A percentile compares a stretch with the other conserved stretches of the same genome.
Evolutionary conservation across 2,329 filamentous ascomycete species (phyloP).

Genomic region (Apiospora malaysiana): DNA sequence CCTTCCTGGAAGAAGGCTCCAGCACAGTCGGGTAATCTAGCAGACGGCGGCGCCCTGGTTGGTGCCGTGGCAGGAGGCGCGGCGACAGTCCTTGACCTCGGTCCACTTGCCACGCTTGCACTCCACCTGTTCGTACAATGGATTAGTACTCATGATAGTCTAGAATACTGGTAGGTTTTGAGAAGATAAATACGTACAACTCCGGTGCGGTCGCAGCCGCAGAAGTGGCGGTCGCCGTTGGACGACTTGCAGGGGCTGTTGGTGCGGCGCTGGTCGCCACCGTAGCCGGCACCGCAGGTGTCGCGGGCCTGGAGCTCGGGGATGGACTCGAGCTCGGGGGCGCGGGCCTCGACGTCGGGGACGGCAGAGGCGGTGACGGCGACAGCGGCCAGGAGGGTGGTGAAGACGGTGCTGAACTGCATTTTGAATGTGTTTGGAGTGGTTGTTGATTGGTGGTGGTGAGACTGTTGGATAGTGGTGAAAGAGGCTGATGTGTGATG

Average conservation of each 20-base stretch:
- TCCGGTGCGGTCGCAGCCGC: conserved; percentile 29
- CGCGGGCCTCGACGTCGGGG: neutral
- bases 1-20: too few species aligned
- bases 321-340: conserved; percentile 19
- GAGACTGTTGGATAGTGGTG: neutral
- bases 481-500: neutral
- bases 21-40: neutral
- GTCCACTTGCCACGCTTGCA: conserved; percentile 26
- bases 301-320: conserved; percentile 25
- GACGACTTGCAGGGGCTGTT: conserved; percentile 28
- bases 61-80: conserved; percentile 25
- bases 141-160: neutral
- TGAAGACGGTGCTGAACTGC: conserved; percentile 11
- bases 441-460: neutral
- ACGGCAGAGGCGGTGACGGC: conserved; percentile 24
- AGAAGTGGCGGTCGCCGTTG: conserved; percentile 29
- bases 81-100: conserved; percentile 27
- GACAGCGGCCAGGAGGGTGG: conserved; percentile 6
- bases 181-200: conserved; percentile 23
- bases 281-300: conserved; percentile 29
- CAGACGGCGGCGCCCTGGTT: conserved; percentile 25
- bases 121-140: conserved; percentile 23
- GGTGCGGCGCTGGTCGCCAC: conserved; percentile 29
- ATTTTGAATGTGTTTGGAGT: neutral
- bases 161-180: neutral